Base-by-base conservation (phyloP, 2,329 filamentous ascomycete genomes). In the Phaeoacremonium minimum region DNA sequence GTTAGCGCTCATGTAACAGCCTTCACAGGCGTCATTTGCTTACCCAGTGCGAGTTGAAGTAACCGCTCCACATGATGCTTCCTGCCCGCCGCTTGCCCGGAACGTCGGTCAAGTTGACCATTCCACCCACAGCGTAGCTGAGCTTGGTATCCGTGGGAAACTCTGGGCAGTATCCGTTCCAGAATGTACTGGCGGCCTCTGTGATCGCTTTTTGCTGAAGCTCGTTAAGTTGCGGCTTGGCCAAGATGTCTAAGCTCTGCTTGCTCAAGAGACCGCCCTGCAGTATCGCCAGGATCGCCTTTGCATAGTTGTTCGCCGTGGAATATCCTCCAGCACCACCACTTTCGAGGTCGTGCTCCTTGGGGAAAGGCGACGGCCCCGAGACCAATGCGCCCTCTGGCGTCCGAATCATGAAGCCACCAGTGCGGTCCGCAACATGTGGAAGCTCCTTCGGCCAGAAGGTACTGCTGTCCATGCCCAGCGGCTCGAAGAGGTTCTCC, bases 321-420 rank as follows among this genome's bases (percentile, higher is more conserved):
- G 41, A 35, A 32, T 43, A 47, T 17, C 38, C 20, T 1, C 50
- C 53, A 30, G 56, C 47, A 7, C 53, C 55, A 8, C 53, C 53
- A 12, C 50, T 48, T n/a, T 42, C 47, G 9, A 43, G 38, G 2
- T 35, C 37, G 19, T 46, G 16, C 17, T 30, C 15, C 8, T 44
- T n/a, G n/a, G n/a, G n/a, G n/a, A n/a, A n/a, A n/a, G n/a, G n/a
- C n/a, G n/a, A n/a, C n/a, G n/a, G n/a, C n/a, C n/a, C n/a, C n/a
- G n/a, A n/a, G n/a, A n/a, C n/a, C n/a, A n/a, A n/a, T n/a, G n/a
- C n/a, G n/a, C n/a, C n/a, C n/a, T n/a, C n/a, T n/a, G n/a, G n/a
- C n/a, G n/a, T n/a, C n/a, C n/a, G n/a, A n/a, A n/a, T n/a, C n/a
- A n/a, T n/a, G n/a, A n/a, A n/a, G n/a, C n/a, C n/a, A n/a, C n/a